Evolutionary conservation across 108 stramenopile species (phyloP).

Genomic region (Epithemia pelagica): DNA sequence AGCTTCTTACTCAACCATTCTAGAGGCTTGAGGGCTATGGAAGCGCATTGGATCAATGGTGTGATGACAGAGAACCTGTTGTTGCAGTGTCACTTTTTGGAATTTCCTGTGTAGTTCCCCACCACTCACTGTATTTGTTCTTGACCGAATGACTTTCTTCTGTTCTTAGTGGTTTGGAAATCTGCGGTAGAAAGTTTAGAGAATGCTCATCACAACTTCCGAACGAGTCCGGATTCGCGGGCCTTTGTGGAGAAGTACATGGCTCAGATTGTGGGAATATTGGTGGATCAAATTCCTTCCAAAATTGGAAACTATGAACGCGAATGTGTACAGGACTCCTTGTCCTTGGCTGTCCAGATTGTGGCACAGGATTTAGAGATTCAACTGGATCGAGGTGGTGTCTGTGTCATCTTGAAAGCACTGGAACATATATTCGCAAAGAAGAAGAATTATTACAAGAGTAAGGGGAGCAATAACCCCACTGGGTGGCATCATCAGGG

Average conservation of each 20-base stretch:
- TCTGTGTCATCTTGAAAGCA: constrained; percentile 32
- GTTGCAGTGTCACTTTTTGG: too few species aligned
- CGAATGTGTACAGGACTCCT: constrained; percentile 71
- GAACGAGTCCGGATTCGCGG: constrained; percentile 34
- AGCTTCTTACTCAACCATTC: too few species aligned
- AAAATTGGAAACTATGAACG: constrained; percentile 70
- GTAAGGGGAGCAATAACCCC: constrained; percentile 48
- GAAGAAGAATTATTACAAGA: constrained; percentile 73
- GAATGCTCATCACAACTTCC: constrained; percentile 28
- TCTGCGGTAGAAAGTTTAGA: constrained; percentile 75
- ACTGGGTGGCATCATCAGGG: constrained; percentile 20
- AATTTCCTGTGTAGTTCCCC: too few species aligned
- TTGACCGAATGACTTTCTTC: too few species aligned
- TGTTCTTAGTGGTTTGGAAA: constrained; percentile 61
- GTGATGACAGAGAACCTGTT: too few species aligned
- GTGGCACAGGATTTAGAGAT: constrained; percentile 57
- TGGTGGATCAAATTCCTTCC: constrained; percentile 72
- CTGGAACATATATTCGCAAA: constrained; percentile 59
- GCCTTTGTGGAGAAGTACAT: constrained; percentile 69
- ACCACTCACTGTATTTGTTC: too few species aligned
- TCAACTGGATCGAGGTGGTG: constrained; percentile 26
- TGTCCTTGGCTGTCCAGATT: constrained; percentile 50
- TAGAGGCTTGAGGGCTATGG: too few species aligned
- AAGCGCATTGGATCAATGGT: too few species aligned
- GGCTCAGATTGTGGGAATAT: constrained; percentile 63